Conservation (phyloP, 257 asterid species). For the Datura wrightii region DNA sequence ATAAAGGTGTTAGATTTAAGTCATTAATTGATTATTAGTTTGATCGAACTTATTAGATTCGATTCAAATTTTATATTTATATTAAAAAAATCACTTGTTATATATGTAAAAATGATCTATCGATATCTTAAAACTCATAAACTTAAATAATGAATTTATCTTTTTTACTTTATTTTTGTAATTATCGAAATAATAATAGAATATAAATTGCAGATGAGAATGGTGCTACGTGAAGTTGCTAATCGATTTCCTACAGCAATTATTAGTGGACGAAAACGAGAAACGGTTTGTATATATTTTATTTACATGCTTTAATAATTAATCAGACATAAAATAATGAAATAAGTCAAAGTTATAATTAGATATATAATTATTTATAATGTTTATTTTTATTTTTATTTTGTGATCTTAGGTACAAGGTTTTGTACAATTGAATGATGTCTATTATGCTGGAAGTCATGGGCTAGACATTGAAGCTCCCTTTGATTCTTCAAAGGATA, state of each 20-base stretch:
- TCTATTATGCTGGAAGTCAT: conserved; percentile 29
- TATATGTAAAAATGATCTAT: no score
- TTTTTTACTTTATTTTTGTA: no score
- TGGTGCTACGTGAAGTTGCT: conserved; percentile 1
- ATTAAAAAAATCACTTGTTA: no score
- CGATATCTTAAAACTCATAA: no score
- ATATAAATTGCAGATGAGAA: conserved; percentile 8
- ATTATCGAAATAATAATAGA: no score
- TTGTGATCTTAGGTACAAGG: neutral
- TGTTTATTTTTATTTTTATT: neutral
- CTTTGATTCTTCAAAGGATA: neutral
- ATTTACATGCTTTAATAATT: neutral
- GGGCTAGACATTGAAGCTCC: conserved; percentile 27
- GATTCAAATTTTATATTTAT: no score
- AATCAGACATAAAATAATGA: neutral
- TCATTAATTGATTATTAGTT: no score
- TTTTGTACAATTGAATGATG: conserved; percentile 21
- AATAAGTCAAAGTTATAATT: neutral
- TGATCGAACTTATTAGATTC: no score
- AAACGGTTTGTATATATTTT: neutral
- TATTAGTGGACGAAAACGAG: conserved; percentile 26
- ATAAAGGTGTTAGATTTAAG: no score
- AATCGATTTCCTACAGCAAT: conserved; percentile 21
- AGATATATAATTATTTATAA: neutral
- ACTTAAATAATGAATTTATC: no score